Evolutionary conservation across 2,329 filamentous ascomycete genomes (phyloP), one percentile per base, ranked within the genome.

Genomic region (Talaromyces sp.): DNA sequence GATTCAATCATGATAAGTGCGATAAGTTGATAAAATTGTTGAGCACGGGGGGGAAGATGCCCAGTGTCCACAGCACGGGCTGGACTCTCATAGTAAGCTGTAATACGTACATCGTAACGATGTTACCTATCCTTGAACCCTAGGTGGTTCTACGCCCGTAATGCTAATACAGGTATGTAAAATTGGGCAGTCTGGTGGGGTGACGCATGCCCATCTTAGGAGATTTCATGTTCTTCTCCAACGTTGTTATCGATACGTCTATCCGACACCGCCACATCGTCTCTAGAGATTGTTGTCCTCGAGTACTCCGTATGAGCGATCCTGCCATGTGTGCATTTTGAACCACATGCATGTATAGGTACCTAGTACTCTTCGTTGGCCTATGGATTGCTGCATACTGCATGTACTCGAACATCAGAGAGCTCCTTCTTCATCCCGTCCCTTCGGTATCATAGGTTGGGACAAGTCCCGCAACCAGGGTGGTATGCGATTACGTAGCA

Each of bases 381-480:
- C 29, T 15, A 29, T 29, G 31, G 38, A 47, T 27, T 40, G 10
- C 36, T 40, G 22, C 36, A 15, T 40, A 29, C 59, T 51, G 59
- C 29, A 51, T 51, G 29, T 61, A 53, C 53, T 25, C n/a, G 29
- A 19, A 13, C 51, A 36, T 36, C n/a, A n/a, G 17, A 31, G 3
- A 36, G 53, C 29, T 54, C 27, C 27, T 31, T 22, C 29, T 54
- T 54, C 27, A 22, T 34, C 5, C 29, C 11, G 56, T 40, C 31
- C 56, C 56, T 29, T 27, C 56, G 15, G 19, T 43, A 31, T 63
- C 61, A 56, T 63, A 62, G 60, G 60, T 43, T 62, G 47, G 60
- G 22, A 31, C 15, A 7, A 62, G 60, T 63, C 61, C 47, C 61
- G 61, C 61, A 68, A 65, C 66, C 63, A 65, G 62, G 58, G 61